Conservation (phyloP, 2,329 filamentous ascomycete genomes). For the Aureobasidium uvarum region DNA sequence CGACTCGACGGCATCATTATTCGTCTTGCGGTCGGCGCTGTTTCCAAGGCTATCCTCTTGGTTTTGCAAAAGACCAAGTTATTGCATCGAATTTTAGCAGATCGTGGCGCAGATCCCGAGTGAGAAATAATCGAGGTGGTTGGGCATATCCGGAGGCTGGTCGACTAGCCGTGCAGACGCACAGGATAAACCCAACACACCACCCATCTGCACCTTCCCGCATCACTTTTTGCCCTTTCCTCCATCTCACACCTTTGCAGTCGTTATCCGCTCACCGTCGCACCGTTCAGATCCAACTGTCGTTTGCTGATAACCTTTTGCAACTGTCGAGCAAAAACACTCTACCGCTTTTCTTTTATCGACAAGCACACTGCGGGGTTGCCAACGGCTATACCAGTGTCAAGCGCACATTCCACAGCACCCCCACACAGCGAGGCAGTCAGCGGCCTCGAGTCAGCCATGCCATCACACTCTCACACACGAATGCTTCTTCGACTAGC, state of each 20-base stretch:
- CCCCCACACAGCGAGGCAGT: conserved; percentile 27
- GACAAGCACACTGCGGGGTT: conserved; percentile 22
- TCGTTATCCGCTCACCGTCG: conserved; percentile 17
- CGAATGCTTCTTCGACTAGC: conserved; percentile 35
- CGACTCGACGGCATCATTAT: background rate
- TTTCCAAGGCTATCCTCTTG: background rate
- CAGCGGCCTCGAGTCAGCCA: conserved; percentile 32
- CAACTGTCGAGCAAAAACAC: background rate
- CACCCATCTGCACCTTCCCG: conserved; percentile 22
- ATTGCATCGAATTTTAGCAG: background rate
- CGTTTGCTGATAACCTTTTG: conserved; percentile 4
- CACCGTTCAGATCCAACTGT: conserved; percentile 10
- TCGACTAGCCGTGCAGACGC: conserved; percentile 18
- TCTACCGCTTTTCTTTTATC: background rate
- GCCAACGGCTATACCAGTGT: conserved; percentile 17
- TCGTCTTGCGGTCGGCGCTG: background rate
- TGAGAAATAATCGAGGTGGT: conserved; percentile 14
- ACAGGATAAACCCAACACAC: conserved; percentile 19
- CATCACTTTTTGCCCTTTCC: background rate
- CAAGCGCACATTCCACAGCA: conserved; percentile 2
- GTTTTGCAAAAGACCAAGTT: background rate
- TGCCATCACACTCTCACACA: background rate
- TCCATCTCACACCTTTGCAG: conserved; percentile 2
- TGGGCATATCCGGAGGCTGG: conserved; percentile 24
- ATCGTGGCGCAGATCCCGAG: conserved; percentile 11